Evolutionary conservation across 2,329 filamentous ascomycete species (phyloP), one percentile per base, ranked within the genome.

Genomic region (Coniella vitis): DNA sequence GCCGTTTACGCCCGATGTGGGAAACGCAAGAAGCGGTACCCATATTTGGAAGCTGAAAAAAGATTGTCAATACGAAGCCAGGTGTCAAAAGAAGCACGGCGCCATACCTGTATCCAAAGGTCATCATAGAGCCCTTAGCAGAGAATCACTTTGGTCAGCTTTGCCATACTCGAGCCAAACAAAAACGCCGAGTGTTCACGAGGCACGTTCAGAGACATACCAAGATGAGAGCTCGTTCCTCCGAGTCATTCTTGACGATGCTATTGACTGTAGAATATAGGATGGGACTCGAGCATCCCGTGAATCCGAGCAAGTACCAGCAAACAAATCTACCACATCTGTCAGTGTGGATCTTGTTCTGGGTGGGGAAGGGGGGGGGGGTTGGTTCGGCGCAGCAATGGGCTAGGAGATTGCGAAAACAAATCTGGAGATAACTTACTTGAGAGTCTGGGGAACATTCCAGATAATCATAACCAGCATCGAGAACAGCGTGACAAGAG

Each of bases 391-490:
- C n/a, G n/a, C n/a, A n/a, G n/a, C n/a, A n/a, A n/a, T n/a, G n/a
- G n/a, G n/a, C n/a, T n/a, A n/a, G n/a, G n/a, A 16, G 29, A n/a
- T 10, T 14, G 19, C 13, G 4, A 37, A 16, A 37, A 4, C 7
- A 13, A 4, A 16, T 13, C 7, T n/a, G n/a, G 22, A 20, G n/a
- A 7, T 9, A 2, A 54, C 63, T 43, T 52, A 70, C 67, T 73
- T 73, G n/a, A 74, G 58, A 1, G 61, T 65, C 2, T 65, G 71
- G 0, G 74, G 73, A n/a, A 76, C 73, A 14, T 67, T 60, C 73
- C 73, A 76, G 10, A 74, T 57, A 2, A 72, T 65, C 60, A 76
- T 70, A 47, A 69, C 70, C 9, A 73, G 60, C 3, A 66, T 65
- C 1, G 70, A 71, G 36, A 75, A 67, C 8, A 73, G 55, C 38